A percentile compares a stretch with the other conserved stretches of the same genome.
Evolutionary conservation across 73 alveolate genomes (phyloP).

Genomic region (Urostyla sp.): DNA sequence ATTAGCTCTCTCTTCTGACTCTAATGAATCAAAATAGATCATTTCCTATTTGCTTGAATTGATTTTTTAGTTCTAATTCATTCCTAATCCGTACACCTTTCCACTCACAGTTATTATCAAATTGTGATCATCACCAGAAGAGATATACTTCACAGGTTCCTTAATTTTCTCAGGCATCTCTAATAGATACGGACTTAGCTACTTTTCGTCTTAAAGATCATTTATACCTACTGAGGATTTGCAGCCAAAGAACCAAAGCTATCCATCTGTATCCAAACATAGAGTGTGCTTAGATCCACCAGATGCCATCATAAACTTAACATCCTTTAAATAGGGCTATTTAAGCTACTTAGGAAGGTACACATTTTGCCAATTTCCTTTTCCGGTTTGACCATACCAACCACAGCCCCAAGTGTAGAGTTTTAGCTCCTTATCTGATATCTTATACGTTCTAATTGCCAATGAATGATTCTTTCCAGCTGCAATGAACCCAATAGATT

Average conservation of each 20-base stretch:
- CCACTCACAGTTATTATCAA: slow-evolving; percentile 53
- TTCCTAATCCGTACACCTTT: slow-evolving; percentile 60
- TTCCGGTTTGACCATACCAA: slow-evolving; percentile 79
- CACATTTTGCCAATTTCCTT: slow-evolving; percentile 57
- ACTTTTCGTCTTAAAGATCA: slow-evolving; percentile 56
- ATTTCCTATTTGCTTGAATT: slow-evolving; percentile 6
- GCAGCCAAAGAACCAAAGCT: slow-evolving; percentile 69
- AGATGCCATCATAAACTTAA: slow-evolving; percentile 44
- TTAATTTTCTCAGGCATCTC: slow-evolving; percentile 6
- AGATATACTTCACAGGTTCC: slow-evolving; percentile 42
- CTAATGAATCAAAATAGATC: neutral
- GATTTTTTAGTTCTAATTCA: slow-evolving; percentile 18
- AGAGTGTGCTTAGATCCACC: slow-evolving; percentile 71
- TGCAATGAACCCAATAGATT: slow-evolving; percentile 69
- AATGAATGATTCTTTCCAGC: slow-evolving; percentile 81
- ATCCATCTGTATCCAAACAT: slow-evolving; percentile 59
- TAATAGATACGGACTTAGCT: slow-evolving; percentile 41
- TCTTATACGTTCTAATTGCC: slow-evolving; percentile 62
- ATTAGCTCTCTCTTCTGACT: slow-evolving; percentile 18
- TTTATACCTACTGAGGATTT: slow-evolving; percentile 61
- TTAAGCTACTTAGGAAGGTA: slow-evolving; percentile 36
- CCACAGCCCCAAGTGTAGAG: slow-evolving; percentile 90
- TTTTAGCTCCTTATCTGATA: slow-evolving; percentile 66
- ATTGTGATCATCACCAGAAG: slow-evolving; percentile 71
- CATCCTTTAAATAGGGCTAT: slow-evolving; percentile 39